Evolutionary conservation across 2,329 filamentous ascomycete genomes (phyloP).

Genomic region (Teratosphaeriaceae sp.): DNA sequence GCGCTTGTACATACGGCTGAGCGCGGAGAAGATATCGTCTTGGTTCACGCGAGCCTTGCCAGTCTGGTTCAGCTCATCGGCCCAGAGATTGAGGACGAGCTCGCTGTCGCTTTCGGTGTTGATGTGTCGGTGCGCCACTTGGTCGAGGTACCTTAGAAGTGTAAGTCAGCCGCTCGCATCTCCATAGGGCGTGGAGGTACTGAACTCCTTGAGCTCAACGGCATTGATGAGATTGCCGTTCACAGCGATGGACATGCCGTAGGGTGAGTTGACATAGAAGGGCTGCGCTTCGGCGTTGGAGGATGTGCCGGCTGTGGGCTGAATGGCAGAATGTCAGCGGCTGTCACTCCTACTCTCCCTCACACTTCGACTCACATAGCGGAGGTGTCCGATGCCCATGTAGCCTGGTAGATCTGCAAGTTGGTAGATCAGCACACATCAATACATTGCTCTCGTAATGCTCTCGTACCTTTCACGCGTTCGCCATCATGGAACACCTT

Average conservation of each 20-base stretch:
- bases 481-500: constrained; percentile 79
- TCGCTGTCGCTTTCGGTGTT: constrained; percentile 89
- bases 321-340: background rate
- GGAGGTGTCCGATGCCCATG: constrained; percentile 79
- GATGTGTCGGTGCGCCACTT: constrained; percentile 75
- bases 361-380: constrained; percentile 56
- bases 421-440: no score
- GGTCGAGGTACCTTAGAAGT: constrained; percentile 47
- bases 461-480: constrained; percentile 30
- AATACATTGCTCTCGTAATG: no score
- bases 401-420: constrained; percentile 71
- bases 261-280: constrained; percentile 83
- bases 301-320: constrained; percentile 75
- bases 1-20: constrained; percentile 64
- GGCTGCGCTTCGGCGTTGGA: constrained; percentile 83
- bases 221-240: constrained; percentile 88
- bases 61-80: constrained; percentile 71
- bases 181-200: background rate
- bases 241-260: constrained; percentile 73
- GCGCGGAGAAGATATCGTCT: constrained; percentile 67
- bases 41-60: constrained; percentile 74
- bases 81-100: constrained; percentile 82
- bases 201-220: constrained; percentile 58
- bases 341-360: no score
- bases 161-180: background rate